phyloP scores from a whole-genome alignment of 2,329 filamentous ascomycete species.

The Colletotrichum sp. region DNA sequence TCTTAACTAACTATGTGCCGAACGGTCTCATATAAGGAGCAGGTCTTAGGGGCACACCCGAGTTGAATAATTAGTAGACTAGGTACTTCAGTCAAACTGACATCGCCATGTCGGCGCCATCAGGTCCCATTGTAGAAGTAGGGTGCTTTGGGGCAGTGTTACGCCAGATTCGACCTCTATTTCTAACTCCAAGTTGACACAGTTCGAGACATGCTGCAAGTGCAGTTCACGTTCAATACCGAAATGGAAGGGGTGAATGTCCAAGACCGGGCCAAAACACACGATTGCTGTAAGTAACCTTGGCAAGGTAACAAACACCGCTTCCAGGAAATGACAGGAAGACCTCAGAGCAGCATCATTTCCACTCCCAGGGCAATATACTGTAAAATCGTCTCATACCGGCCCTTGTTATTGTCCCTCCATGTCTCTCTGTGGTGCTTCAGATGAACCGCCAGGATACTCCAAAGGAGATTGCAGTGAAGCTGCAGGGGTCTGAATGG shows the following conservation, averaged over 20 bases:
- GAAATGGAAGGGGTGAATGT: background rate
- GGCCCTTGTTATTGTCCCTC: background rate
- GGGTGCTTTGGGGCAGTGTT: background rate
- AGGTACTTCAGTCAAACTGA: background rate
- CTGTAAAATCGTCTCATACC: background rate
- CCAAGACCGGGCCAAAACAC: background rate
- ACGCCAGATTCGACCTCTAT: background rate
- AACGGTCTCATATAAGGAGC: background rate
- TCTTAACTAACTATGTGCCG: background rate
- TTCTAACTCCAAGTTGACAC: background rate
- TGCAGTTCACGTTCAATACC: background rate
- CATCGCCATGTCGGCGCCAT: background rate
- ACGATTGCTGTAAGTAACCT: background rate
- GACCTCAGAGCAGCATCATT: background rate
- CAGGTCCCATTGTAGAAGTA: background rate
- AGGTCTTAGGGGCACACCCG: background rate
- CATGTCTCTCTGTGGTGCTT: background rate
- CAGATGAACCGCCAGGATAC: background rate
- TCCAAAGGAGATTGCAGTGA: background rate
- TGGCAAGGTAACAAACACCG: background rate
- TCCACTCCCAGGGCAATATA: background rate
- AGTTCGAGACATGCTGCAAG: background rate
- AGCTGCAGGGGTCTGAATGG: background rate
- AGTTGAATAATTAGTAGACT: background rate
- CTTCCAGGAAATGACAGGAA: background rate